Conservation (phyloP, 352 stramenopile species). For the Globisporangium polare region DNA sequence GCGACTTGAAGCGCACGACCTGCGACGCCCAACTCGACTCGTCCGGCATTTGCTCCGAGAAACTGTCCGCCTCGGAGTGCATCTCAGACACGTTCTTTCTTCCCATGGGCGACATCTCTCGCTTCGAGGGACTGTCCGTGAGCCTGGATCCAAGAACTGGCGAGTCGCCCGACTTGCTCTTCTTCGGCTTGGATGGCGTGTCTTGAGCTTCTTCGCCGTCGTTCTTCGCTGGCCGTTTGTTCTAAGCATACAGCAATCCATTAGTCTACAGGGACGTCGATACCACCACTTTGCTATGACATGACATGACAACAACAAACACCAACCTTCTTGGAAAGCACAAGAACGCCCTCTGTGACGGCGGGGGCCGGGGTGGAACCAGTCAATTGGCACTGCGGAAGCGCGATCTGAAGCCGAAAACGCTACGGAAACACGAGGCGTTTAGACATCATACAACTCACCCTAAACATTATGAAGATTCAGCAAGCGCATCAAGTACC, state of each 20-base stretch:
- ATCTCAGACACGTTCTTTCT: conserved; percentile 2
- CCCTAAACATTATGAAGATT: not conserved
- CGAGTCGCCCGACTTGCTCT: conserved; percentile 26
- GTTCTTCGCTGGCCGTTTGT: conserved; percentile 57
- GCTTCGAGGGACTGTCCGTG: not conserved
- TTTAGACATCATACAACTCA: not conserved
- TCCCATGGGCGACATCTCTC: conserved; percentile 10
- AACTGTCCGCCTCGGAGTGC: conserved; percentile 25
- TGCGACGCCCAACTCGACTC: conserved; percentile 26
- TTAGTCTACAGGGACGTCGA: not conserved
- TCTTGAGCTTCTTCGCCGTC: conserved; percentile 31
- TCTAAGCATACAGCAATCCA: conserved; percentile 24
- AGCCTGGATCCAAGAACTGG: not conserved
- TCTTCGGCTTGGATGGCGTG: conserved; percentile 38
- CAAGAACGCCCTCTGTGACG: conserved; percentile 47
- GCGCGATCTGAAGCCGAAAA: conserved; percentile 55
- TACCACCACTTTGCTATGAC: not conserved
- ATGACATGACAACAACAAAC: not conserved
- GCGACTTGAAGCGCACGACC: conserved; percentile 41
- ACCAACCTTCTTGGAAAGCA: conserved; percentile 64
- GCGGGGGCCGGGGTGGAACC: conserved; percentile 22
- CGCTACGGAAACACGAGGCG: conserved; percentile 22
- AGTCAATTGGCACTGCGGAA: conserved; percentile 31
- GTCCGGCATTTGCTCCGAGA: conserved; percentile 23
- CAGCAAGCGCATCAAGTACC: conserved; percentile 20